Conservation (phyloP, 306 rosid species). For the Cucumis melo region DNA sequence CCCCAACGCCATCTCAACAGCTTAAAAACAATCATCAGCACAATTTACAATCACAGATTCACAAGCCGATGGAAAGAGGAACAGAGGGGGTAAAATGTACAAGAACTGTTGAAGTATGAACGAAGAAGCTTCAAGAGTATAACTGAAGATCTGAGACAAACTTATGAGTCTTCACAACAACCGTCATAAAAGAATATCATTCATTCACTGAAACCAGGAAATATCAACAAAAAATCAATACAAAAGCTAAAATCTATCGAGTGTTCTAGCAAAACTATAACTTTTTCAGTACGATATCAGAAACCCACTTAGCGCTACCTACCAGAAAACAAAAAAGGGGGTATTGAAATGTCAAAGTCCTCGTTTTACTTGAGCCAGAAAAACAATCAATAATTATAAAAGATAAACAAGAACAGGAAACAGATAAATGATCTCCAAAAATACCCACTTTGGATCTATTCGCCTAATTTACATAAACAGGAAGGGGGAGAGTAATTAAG, state of each 20-base stretch:
- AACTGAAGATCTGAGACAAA: conserved; percentile 12
- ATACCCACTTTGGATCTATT: background rate
- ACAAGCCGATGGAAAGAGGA: background rate
- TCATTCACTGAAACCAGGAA: background rate
- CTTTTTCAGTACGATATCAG: background rate
- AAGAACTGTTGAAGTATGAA: background rate
- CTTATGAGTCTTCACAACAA: conserved; percentile 4
- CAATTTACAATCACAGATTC: background rate
- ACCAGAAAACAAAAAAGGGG: background rate
- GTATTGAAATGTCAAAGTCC: background rate
- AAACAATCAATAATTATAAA: background rate
- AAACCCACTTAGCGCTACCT: background rate
- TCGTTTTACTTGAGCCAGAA: background rate
- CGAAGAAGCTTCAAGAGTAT: conserved; percentile 8
- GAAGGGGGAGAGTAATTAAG: conserved; percentile 5
- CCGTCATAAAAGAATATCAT: background rate
- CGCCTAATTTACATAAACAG: background rate
- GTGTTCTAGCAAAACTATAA: background rate
- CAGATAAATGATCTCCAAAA: background rate
- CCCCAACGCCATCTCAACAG: background rate
- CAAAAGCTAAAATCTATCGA: background rate
- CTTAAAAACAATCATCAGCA: background rate
- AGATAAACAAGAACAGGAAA: background rate
- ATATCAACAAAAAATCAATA: background rate
- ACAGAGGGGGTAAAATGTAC: background rate